These are phyloP conservation scores for Scedosporium boydii DNA, from an alignment of 2,329 filamentous ascomycete genomes.

Conservation along the genomic window DNA sequence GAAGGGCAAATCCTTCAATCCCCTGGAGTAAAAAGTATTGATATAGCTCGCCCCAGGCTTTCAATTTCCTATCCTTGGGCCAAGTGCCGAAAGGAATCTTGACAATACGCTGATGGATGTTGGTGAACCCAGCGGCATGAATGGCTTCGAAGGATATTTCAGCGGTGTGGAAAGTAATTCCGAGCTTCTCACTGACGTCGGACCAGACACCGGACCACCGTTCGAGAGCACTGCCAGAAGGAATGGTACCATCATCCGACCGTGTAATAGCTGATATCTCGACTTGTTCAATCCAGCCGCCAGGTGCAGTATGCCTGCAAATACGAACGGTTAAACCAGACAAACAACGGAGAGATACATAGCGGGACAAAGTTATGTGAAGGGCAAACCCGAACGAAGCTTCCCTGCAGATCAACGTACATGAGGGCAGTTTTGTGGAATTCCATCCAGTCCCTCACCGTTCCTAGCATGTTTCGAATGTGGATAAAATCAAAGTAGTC, in stretches of 20 bases:
- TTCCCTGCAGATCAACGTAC: slow-evolving; percentile 10
- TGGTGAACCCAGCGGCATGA: slow-evolving; percentile 28
- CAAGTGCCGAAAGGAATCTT: slow-evolving; percentile 39
- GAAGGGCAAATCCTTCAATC: not conserved
- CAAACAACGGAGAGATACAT: too few species aligned
- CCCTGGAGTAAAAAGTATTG: not conserved
- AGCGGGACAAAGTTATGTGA: not conserved
- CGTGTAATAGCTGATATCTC: slow-evolving; percentile 17
- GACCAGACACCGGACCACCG: slow-evolving; percentile 15
- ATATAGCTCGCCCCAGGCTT: slow-evolving; percentile 18
- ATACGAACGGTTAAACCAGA: too few species aligned
- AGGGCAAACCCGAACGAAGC: too few species aligned
- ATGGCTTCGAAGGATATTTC: slow-evolving; percentile 21
- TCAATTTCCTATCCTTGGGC: slow-evolving; percentile 35
- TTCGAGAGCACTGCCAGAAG: slow-evolving; percentile 16
- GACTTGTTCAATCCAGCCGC: slow-evolving; percentile 36
- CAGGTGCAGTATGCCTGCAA: slow-evolving; percentile 22
- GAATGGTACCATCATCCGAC: slow-evolving; percentile 20
- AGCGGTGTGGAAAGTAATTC: slow-evolving; percentile 12
- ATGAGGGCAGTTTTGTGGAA: slow-evolving; percentile 25
- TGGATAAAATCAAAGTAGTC: slow-evolving; percentile 24
- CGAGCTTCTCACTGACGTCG: slow-evolving; percentile 17
- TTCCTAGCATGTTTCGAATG: slow-evolving; percentile 13
- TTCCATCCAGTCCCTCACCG: slow-evolving; percentile 20
- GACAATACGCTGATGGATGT: slow-evolving; percentile 26